Conservation (phyloP, 192 early-diverging fungal genomes). For the Coemansia sp. region DNA sequence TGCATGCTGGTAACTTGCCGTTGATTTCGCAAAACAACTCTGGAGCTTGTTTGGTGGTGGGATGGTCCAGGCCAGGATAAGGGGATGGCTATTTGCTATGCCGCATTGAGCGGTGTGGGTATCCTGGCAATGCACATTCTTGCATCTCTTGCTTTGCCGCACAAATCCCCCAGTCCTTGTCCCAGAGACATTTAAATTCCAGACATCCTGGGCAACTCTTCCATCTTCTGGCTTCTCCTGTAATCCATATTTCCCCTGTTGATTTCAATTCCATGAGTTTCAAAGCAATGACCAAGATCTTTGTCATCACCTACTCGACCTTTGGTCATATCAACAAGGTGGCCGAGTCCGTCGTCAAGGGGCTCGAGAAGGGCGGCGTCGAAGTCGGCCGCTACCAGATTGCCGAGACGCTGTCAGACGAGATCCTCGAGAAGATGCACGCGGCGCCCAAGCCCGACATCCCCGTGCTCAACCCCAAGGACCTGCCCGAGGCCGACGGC, state of each 20-base stretch:
- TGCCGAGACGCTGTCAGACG: constrained; percentile 62
- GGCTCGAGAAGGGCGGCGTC: constrained; percentile 55
- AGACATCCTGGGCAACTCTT: no score
- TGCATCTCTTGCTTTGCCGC: no score
- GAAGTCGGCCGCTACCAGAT: constrained; percentile 58
- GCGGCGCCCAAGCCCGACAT: constrained; percentile 57
- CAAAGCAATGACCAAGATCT: constrained; percentile 50
- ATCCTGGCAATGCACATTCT: no score
- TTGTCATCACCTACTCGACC: constrained; percentile 68
- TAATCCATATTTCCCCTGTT: neutral
- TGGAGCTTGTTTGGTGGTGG: no score
- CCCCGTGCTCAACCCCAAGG: constrained; percentile 54
- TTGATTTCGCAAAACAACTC: no score
- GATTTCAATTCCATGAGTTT: neutral
- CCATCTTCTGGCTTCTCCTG: neutral
- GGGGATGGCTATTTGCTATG: no score
- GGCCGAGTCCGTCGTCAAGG: constrained; percentile 61
- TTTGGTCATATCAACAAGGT: constrained; percentile 74
- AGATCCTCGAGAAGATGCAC: constrained; percentile 71
- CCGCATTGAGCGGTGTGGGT: no score
- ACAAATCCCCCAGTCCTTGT: no score
- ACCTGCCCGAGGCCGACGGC: constrained; percentile 63
- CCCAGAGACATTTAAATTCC: no score
- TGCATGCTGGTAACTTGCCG: no score
- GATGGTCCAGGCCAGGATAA: no score